Base-by-base conservation (phyloP, 1,284 basidiomycete genomes). In the Thecaphora frezii region DNA sequence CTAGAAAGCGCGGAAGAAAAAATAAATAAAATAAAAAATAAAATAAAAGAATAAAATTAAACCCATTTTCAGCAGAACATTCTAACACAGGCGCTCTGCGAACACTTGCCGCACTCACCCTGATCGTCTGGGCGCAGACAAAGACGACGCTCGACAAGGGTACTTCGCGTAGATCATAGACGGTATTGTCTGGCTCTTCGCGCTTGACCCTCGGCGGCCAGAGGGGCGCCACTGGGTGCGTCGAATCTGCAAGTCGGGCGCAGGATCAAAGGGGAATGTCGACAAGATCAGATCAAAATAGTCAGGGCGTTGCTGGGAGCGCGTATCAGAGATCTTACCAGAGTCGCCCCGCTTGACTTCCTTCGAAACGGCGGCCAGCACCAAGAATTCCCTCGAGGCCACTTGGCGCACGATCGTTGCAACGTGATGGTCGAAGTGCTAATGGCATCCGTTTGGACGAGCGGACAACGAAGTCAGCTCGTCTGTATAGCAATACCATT, bases 371-470 rank as follows among this genome's bases (percentile, higher is more conserved):
- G 91, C 84, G 1, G 87, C 90, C 7, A 98, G 81, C 16, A 92
- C 84, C 67, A 87, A 85, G 80, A 89, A 89, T 81, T 83, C 67
- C 83, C 86, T 42, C 23, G 44, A 39, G 12, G 63, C 54, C n/a
- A 88, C 87, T 40, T 84, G 83, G 73, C 89, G 89, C 28, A 97
- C 82, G 2, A 97, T 77, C 18, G 96, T 83, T 0, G 86, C 96
- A 5, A 87, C 80, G 54, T 87, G 89, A 59, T 84, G 85, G 46
- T 83, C 83, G 79, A 91, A 96, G 19, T 67, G 65, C 22, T 33
- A 43, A 7, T 9, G 38, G 5, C 7, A 39, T n/a, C 9, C 33
- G 33, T n/a, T n/a, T n/a, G n/a, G n/a, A n/a, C n/a, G 18, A 36
- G 33, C 10, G 18, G 18, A 36, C 33, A 18, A 36, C 10, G 33